phyloP scores from a whole-genome alignment of 1,139 yeast genomes.

The Yamadazyma triangularis region DNA sequence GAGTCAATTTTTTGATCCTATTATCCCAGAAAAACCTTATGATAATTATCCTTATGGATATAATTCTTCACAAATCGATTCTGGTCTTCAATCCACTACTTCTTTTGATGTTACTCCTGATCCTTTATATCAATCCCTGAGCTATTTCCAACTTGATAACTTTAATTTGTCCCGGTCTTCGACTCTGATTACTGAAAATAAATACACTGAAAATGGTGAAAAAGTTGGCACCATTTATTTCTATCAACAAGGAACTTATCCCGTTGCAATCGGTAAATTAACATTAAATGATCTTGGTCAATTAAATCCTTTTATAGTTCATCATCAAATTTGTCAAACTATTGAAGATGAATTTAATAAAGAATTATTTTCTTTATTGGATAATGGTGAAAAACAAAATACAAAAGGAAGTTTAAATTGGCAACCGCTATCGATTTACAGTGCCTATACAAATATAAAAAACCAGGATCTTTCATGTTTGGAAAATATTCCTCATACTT shows the following conservation, averaged over 20 bases:
- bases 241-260: background rate
- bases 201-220: background rate
- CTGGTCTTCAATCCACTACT: too few species aligned
- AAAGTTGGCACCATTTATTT: background rate
- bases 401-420: conserved; percentile 19
- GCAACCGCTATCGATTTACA: conserved; percentile 34
- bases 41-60: too few species aligned
- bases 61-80: too few species aligned
- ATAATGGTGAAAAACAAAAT: conserved; percentile 19
- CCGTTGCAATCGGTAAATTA: conserved; percentile 1
- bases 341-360: conserved; percentile 11
- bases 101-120: too few species aligned
- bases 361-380: conserved; percentile 3
- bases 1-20: too few species aligned
- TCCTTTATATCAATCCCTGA: too few species aligned
- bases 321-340: conserved; percentile 15
- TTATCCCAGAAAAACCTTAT: too few species aligned
- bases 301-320: conserved; percentile 11
- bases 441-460: conserved; percentile 32
- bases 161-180: too few species aligned
- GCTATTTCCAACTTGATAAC: too few species aligned
- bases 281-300: conserved; percentile 3
- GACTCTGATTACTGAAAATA: too few species aligned
- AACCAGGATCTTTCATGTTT: conserved; percentile 14
- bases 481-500: conserved; percentile 21